These are phyloP conservation scores for Pterocarpus santalinus DNA, from an alignment of 306 rosid species.

Conservation along the genomic window DNA sequence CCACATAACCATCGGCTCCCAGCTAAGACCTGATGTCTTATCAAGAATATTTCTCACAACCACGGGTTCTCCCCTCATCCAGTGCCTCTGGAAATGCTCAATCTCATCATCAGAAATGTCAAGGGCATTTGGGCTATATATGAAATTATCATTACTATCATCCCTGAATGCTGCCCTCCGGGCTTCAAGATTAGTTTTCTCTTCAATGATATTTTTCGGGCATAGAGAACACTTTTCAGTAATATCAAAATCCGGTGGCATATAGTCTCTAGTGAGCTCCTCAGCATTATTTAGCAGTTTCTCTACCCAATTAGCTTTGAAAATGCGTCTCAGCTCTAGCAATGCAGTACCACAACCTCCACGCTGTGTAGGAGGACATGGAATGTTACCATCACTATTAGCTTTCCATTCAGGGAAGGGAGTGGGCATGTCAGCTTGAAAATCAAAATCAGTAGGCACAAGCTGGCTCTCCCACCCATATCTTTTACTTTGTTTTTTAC, in stretches of 20 bases:
- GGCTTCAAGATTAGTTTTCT: conserved; percentile 43
- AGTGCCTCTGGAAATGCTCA: conserved; percentile 59
- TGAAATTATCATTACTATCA: conserved; percentile 48
- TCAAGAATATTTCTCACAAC: conserved; percentile 56
- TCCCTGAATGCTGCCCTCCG: conserved; percentile 50
- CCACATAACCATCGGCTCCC: conserved; percentile 65
- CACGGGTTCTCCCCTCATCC: conserved; percentile 58
- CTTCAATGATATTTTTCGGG: conserved; percentile 43
- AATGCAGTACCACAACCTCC: conserved; percentile 53
- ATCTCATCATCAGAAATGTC: conserved; percentile 51
- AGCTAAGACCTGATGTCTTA: conserved; percentile 58
- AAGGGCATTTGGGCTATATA: conserved; percentile 49
- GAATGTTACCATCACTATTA: conserved; percentile 51
- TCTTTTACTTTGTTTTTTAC: conserved; percentile 39
- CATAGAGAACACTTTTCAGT: conserved; percentile 45
- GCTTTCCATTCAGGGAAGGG: conserved; percentile 54
- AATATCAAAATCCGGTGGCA: conserved; percentile 31
- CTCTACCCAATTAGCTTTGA: conserved; percentile 52
- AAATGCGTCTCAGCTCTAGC: conserved; percentile 50
- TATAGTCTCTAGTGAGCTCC: conserved; percentile 49
- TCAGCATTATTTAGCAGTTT: conserved; percentile 55
- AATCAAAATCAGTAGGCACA: conserved; percentile 36
- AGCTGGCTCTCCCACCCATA: conserved; percentile 48
- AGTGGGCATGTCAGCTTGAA: conserved; percentile 36
- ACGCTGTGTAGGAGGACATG: conserved; percentile 51